Conservation (phyloP, 768 basidiomycete genomes). For the Pisolithus tinctorius region DNA sequence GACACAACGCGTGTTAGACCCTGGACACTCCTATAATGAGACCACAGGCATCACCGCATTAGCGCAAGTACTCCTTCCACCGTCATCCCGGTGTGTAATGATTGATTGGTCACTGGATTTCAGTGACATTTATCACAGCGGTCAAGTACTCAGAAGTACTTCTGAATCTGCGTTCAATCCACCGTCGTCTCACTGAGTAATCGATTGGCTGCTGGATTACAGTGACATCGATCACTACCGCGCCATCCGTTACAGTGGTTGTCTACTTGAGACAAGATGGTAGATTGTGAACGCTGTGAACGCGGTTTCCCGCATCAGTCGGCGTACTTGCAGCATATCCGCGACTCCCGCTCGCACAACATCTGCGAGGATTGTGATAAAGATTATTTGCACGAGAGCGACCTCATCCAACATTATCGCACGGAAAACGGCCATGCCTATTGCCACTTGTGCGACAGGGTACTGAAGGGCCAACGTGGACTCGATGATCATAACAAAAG, state of each 20-base stretch:
- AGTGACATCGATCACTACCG: neutral
- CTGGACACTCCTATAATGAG: neutral
- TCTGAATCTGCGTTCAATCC: neutral
- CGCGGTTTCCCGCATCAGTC: slow-evolving; percentile 21
- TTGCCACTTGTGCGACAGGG: slow-evolving; percentile 32
- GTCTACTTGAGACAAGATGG: slow-evolving; percentile 5
- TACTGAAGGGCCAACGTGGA: slow-evolving; percentile 32
- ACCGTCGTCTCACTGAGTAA: neutral
- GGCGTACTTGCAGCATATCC: slow-evolving; percentile 25
- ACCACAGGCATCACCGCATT: neutral
- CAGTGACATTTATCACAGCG: too few species aligned
- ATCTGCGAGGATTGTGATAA: slow-evolving; percentile 35
- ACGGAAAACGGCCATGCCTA: slow-evolving; percentile 25
- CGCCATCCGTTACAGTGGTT: neutral
- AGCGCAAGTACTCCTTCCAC: too few species aligned
- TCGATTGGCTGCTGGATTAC: too few species aligned
- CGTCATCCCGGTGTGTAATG: too few species aligned
- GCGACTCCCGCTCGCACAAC: slow-evolving; percentile 30
- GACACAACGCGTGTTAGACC: slow-evolving; percentile 26
- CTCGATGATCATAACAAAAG: slow-evolving; percentile 39
- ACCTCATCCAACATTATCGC: slow-evolving; percentile 37
- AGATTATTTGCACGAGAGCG: slow-evolving; percentile 33
- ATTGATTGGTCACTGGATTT: too few species aligned
- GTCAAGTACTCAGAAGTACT: too few species aligned
- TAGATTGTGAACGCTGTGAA: slow-evolving; percentile 30